Evolutionary conservation across 2,329 filamentous ascomycete species (phyloP).

Genomic region (Colletotrichum eleusines): DNA sequence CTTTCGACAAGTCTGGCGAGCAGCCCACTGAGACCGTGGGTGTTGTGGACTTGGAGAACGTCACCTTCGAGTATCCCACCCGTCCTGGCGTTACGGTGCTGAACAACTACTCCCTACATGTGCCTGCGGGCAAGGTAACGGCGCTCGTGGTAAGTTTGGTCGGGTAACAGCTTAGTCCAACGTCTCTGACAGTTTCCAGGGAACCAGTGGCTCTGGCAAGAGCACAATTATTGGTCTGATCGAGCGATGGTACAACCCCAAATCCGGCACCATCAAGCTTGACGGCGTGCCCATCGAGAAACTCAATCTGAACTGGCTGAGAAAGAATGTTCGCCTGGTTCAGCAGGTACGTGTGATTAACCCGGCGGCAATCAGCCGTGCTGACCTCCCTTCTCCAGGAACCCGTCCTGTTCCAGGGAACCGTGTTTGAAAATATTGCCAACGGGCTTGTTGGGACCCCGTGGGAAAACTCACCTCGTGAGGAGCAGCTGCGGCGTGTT

Average conservation of each 20-base stretch:
- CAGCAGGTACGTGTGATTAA: slow-evolving; percentile 47
- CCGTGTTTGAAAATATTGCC: slow-evolving; percentile 64
- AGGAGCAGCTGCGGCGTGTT: slow-evolving; percentile 56
- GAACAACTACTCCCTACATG: slow-evolving; percentile 55
- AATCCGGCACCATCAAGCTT: slow-evolving; percentile 51
- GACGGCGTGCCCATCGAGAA: slow-evolving; percentile 51
- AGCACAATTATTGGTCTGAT: slow-evolving; percentile 55
- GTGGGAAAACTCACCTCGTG: slow-evolving; percentile 42
- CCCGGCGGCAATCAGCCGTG: no score
- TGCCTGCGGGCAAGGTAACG: slow-evolving; percentile 60
- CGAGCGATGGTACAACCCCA: slow-evolving; percentile 55
- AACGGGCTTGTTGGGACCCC: slow-evolving; percentile 57
- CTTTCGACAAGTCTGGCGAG: slow-evolving; percentile 50
- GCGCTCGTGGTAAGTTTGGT: slow-evolving; percentile 52
- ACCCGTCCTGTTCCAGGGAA: slow-evolving; percentile 54
- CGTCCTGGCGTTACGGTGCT: slow-evolving; percentile 57
- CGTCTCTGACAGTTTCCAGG: not conserved
- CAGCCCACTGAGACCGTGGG: slow-evolving; percentile 48
- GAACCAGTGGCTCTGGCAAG: slow-evolving; percentile 53
- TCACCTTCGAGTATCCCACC: slow-evolving; percentile 61
- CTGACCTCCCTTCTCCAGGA: slow-evolving; percentile 46
- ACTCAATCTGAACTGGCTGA: slow-evolving; percentile 55
- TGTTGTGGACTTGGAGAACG: slow-evolving; percentile 53
- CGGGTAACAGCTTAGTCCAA: not conserved
- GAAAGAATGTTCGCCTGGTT: slow-evolving; percentile 54